Evolutionary conservation across 768 basidiomycete species (phyloP), one percentile per base, ranked within the genome.

Genomic region (Clavaria fumosa): DNA sequence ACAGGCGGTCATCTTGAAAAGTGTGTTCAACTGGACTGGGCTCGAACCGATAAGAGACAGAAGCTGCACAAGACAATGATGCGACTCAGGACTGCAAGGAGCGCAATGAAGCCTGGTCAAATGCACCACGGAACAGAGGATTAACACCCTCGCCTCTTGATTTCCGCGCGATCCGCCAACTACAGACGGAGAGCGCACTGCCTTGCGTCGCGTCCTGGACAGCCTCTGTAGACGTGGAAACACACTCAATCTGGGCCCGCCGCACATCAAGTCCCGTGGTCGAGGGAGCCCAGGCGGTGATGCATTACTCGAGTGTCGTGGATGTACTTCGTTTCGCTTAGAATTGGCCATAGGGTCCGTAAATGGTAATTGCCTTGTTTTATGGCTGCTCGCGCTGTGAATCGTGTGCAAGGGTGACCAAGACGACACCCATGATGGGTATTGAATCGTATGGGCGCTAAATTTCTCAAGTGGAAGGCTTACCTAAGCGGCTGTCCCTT

Each of bases 181-280:
- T n/a, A n/a, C n/a, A n/a, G n/a, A n/a, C n/a, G n/a, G n/a, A n/a
- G n/a, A n/a, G n/a, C n/a, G n/a, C n/a, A n/a, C n/a, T n/a, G n/a
- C n/a, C n/a, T n/a, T n/a, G n/a, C n/a, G n/a, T n/a, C n/a, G n/a
- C n/a, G n/a, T n/a, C n/a, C n/a, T n/a, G n/a, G n/a, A n/a, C n/a
- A n/a, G n/a, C n/a, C n/a, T n/a, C n/a, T n/a, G n/a, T n/a, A n/a
- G n/a, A n/a, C n/a, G n/a, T n/a, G n/a, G n/a, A n/a, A n/a, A n/a
- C n/a, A n/a, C n/a, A n/a, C n/a, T n/a, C n/a, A n/a, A n/a, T 23
- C 44, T 51, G 23, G 20, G 47, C 10, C 9, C 10, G 10, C 7
- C 32, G 18, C 26, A 28, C 9, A 28, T 28, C 26, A 28, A 28
- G 26, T 14, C 10, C 32, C 32, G 32, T 17, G 32, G 18, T 34